Base-by-base conservation (phyloP, 2,329 filamentous ascomycete genomes). In the Xylariomycetidae sp. region DNA sequence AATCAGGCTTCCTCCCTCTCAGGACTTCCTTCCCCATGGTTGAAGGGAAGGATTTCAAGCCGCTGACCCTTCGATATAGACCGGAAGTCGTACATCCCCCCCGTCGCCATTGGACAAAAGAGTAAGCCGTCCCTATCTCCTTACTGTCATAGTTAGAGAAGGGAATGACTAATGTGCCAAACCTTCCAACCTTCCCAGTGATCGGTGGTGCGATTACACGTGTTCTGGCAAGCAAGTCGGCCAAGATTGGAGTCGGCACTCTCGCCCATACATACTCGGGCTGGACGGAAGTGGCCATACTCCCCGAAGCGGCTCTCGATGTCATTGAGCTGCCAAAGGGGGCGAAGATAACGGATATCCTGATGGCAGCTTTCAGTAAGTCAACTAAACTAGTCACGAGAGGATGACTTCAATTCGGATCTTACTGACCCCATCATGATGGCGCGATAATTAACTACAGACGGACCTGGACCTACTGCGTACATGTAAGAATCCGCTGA, bases 211-310 rank as follows among this genome's bases (percentile, higher is more conserved):
- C 63, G 32, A 69, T 82, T 37, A 69, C 67, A 8, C 67, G 73
- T 18, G 63, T 82, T 19, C 44, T 67, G 10, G 70, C 63, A 3
- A 70, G 64, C 17, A 72, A 68, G 46, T 64, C 64, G 3, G 33
- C 56, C 4, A 64, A 64, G 14, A 64, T 72, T 44, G 51, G 62
- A 2, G 58, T 66, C 1, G 77, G 77, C 4, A 62, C 63, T 14
- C 70, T 74, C 49, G 74, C 76, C 4, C 61, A 61, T 4, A 64
- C 64, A 1, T 61, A 59, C 42, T 53, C 62, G 0, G 77, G 77
- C 6, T 81, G 77, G 74, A 66, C 67, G 17, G 77, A 82, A 46
- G 66, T 77, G 31, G 69, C 68, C 1, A 60, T 80, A 2, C 37
- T 77, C 15, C 52, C 59, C 3, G 67, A 67, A 10, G 68, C 69